Conservation (phyloP, 352 stramenopile species). For the Phytophthora multivora region DNA sequence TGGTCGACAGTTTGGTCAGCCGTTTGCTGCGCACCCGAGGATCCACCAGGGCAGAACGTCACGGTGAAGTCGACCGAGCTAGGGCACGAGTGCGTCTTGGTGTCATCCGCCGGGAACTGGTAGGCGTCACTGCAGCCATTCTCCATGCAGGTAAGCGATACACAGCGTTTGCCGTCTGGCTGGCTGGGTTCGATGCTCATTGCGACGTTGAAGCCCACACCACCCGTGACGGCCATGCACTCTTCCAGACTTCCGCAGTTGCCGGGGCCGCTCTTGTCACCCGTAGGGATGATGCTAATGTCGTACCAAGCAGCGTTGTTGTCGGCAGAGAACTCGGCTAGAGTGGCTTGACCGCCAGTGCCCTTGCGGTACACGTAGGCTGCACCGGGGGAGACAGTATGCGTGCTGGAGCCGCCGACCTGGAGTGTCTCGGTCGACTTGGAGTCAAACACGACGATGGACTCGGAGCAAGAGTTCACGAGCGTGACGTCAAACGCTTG, state of each 20-base stretch:
- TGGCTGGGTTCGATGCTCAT: slow-evolving; percentile 64
- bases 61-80: slow-evolving; percentile 60
- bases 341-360: slow-evolving; percentile 50
- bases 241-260: slow-evolving; percentile 53
- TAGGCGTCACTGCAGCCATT: slow-evolving; percentile 69
- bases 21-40: slow-evolving; percentile 22
- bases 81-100: slow-evolving; percentile 67
- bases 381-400: slow-evolving; percentile 37
- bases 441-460: slow-evolving; percentile 59
- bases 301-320: slow-evolving; percentile 65
- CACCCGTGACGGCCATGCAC: slow-evolving; percentile 62
- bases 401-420: slow-evolving; percentile 34
- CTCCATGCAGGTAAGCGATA: slow-evolving; percentile 53
- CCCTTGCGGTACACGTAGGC: slow-evolving; percentile 58
- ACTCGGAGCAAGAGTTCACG: slow-evolving; percentile 52
- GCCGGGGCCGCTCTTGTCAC: slow-evolving; percentile 39
- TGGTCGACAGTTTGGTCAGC: slow-evolving; percentile 30
- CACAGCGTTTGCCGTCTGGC: slow-evolving; percentile 47
- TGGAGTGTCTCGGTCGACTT: slow-evolving; percentile 37
- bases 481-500: slow-evolving; percentile 50
- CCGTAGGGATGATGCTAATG: slow-evolving; percentile 81
- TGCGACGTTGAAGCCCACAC: slow-evolving; percentile 67
- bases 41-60: slow-evolving; percentile 51
- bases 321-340: slow-evolving; percentile 74
- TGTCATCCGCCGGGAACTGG: slow-evolving; percentile 71